These are phyloP conservation scores for Asparagopsis taxiformis DNA, from an alignment of 31 red algal genomes.

Conservation along the genomic window DNA sequence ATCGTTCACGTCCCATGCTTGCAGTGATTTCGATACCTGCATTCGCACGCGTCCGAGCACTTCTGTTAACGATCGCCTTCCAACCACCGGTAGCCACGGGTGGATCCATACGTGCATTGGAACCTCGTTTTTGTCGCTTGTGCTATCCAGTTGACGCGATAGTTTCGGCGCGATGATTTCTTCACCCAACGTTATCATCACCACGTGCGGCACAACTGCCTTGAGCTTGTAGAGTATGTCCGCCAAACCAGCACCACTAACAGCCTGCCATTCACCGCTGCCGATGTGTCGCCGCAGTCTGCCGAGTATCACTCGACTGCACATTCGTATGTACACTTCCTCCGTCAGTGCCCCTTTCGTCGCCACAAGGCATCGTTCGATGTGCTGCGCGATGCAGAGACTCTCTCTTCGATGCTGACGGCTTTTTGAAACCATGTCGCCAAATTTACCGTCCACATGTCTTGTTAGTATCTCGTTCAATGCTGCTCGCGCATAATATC, in stretches of 20 bases:
- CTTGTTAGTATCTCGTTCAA: no score
- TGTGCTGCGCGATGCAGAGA: neutral
- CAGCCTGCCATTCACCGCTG: conserved; percentile 30
- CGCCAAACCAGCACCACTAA: conserved; percentile 31
- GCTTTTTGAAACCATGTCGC: no score
- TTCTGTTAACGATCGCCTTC: conserved; percentile 26
- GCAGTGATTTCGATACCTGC: conserved; percentile 6
- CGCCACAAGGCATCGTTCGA: conserved; percentile 10
- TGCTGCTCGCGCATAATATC: no score
- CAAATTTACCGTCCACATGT: no score
- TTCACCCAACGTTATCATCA: conserved; percentile 38
- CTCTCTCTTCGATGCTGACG: conserved; percentile 10
- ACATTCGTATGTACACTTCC: conserved; percentile 32
- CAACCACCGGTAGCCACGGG: conserved; percentile 54
- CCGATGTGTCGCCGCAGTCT: conserved; percentile 15
- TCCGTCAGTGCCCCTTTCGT: neutral
- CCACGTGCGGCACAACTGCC: conserved; percentile 3
- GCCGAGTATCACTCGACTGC: conserved; percentile 11
- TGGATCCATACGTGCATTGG: conserved; percentile 55
- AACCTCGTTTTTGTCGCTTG: neutral
- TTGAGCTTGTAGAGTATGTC: conserved; percentile 32
- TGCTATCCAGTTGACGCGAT: conserved; percentile 1
- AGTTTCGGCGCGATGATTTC: conserved; percentile 28
- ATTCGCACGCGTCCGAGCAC: conserved; percentile 42
- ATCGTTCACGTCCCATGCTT: conserved; percentile 26